These are phyloP conservation scores for Suillus cothurnatus DNA, from an alignment of 768 basidiomycete species.

Conservation along the genomic window DNA sequence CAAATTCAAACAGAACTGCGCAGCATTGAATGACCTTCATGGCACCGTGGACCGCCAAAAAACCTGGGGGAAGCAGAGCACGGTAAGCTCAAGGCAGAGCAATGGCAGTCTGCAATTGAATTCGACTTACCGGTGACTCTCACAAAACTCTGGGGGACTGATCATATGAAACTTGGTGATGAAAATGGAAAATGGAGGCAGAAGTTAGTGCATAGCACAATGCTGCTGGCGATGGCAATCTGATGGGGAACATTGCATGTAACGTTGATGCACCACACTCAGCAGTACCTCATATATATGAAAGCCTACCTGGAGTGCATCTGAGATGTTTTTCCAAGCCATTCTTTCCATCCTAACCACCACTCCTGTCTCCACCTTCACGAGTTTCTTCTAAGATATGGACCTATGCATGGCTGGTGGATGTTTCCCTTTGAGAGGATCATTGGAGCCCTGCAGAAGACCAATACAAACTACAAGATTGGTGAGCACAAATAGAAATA, in stretches of 20 bases:
- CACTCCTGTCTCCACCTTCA: slow-evolving; percentile 35
- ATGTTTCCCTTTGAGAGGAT: slow-evolving; percentile 35
- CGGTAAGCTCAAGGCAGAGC: slow-evolving; percentile 37
- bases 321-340: slow-evolving; percentile 18
- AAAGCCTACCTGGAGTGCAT: slow-evolving; percentile 26
- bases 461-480: slow-evolving; percentile 26
- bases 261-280: slow-evolving; percentile 18
- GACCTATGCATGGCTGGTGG: slow-evolving; percentile 39
- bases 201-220: slow-evolving; percentile 27
- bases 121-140: slow-evolving; percentile 33
- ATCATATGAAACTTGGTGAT: background rate
- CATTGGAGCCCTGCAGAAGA: slow-evolving; percentile 27
- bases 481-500: slow-evolving; percentile 16
- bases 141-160: slow-evolving; percentile 29
- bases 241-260: slow-evolving; percentile 20
- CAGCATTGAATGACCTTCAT: slow-evolving; percentile 17
- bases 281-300: slow-evolving; percentile 27
- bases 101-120: slow-evolving; percentile 31
- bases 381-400: slow-evolving; percentile 28
- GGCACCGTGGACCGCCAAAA: slow-evolving; percentile 21
- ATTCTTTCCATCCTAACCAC: slow-evolving; percentile 30
- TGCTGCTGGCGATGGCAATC: slow-evolving; percentile 35
- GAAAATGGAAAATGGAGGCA: background rate
- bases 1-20: background rate
- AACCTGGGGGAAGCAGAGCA: slow-evolving; percentile 27